Conservation (phyloP, 352 stramenopile species). For the Pythium rhizo-oryzae region DNA sequence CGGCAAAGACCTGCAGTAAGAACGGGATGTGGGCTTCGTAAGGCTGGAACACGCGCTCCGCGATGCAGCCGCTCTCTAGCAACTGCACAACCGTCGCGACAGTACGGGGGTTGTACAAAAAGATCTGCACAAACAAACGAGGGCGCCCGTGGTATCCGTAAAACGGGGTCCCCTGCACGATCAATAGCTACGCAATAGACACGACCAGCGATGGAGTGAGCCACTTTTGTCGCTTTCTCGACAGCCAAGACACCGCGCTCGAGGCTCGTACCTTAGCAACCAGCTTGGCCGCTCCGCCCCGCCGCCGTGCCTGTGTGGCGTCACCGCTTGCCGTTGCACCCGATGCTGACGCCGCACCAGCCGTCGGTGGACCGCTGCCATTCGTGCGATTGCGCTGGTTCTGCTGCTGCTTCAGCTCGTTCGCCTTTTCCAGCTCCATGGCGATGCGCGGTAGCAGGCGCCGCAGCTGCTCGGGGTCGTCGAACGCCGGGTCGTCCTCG, state of each 20-base stretch:
- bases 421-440: slow-evolving; percentile 67
- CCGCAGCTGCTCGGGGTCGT: slow-evolving; percentile 61
- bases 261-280: slow-evolving; percentile 65
- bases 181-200: slow-evolving; percentile 58
- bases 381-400: slow-evolving; percentile 22
- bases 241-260: not conserved
- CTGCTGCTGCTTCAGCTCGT: slow-evolving; percentile 51
- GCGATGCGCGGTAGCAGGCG: slow-evolving; percentile 68
- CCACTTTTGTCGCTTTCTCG: not conserved
- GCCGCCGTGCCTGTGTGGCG: not conserved
- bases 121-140: slow-evolving; percentile 89
- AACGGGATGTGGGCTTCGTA: slow-evolving; percentile 92
- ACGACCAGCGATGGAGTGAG: not conserved
- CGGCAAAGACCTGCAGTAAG: slow-evolving; percentile 88
- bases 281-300: slow-evolving; percentile 32
- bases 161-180: slow-evolving; percentile 88
- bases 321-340: not conserved
- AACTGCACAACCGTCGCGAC: slow-evolving; percentile 69
- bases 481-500: slow-evolving; percentile 64
- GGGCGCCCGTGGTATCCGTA: slow-evolving; percentile 85
- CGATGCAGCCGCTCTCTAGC: slow-evolving; percentile 83
- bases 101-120: slow-evolving; percentile 83
- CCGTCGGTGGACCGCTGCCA: not conserved
- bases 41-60: slow-evolving; percentile 75
- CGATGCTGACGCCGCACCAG: not conserved